Evolutionary conservation across 441 rosid species (phyloP).

Genomic region (Jatropha podagrica): DNA sequence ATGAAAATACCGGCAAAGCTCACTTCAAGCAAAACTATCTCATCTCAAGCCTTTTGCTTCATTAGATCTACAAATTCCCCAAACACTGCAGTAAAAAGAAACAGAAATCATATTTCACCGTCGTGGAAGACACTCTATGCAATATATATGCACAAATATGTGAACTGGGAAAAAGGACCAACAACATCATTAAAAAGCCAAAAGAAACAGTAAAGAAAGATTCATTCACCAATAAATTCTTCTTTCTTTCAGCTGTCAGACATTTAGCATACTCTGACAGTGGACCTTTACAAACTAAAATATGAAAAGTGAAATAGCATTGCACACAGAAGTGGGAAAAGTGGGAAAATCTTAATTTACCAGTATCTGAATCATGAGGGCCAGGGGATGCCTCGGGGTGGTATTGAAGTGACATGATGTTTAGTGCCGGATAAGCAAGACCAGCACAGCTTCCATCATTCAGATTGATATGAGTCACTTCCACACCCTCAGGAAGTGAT

Average conservation of each 20-base stretch:
- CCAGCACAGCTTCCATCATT: slow-evolving; percentile 79
- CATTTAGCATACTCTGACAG: not conserved
- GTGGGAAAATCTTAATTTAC: slow-evolving; percentile 24
- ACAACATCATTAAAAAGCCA: not conserved
- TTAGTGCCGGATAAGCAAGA: slow-evolving; percentile 54
- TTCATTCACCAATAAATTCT: not conserved
- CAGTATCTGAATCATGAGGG: slow-evolving; percentile 67
- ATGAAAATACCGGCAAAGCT: not conserved
- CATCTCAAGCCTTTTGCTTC: slow-evolving; percentile 38
- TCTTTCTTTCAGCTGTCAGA: not conserved
- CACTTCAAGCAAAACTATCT: not conserved
- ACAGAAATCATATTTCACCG: not conserved
- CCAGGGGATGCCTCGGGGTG: slow-evolving; percentile 86
- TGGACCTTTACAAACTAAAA: not conserved
- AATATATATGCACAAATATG: not conserved
- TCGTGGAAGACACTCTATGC: not conserved
- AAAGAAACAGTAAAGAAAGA: not conserved
- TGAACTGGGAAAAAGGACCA: not conserved
- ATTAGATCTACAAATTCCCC: slow-evolving; percentile 51
- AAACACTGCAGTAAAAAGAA: slow-evolving; percentile 43
- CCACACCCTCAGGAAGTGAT: slow-evolving; percentile 64
- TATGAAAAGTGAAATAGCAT: not conserved
- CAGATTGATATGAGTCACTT: slow-evolving; percentile 69
- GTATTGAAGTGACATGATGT: slow-evolving; percentile 66
- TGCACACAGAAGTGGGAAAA: not conserved